phyloP scores from a whole-genome alignment of 192 early-diverging fungal genomes.

The Diversispora epigaea region DNA sequence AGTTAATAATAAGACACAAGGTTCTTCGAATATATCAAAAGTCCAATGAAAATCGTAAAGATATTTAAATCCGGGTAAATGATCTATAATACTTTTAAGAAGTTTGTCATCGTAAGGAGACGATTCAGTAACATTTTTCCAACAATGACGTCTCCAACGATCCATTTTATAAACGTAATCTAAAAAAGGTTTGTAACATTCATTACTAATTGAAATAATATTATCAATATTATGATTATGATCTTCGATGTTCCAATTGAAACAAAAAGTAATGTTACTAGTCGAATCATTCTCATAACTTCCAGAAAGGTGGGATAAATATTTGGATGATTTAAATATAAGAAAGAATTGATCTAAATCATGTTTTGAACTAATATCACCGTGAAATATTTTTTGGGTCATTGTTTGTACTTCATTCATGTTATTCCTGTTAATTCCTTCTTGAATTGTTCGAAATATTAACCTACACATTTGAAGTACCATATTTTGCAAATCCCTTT shows the following conservation, averaged over 20 bases:
- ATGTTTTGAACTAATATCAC: neutral
- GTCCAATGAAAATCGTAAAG: constrained; percentile 21
- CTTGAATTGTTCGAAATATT: neutral
- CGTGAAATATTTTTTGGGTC: constrained; percentile 1
- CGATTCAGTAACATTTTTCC: neutral
- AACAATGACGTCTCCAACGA: neutral
- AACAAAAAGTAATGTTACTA: neutral
- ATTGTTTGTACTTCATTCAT: neutral
- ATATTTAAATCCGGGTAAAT: constrained; percentile 9
- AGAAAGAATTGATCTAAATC: neutral
- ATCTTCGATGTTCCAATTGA: neutral
- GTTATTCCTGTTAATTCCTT: too few species aligned
- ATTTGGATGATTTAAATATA: neutral
- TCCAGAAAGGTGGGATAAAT: neutral
- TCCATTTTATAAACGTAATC: constrained; percentile 5
- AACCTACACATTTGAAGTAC: neutral
- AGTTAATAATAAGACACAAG: neutral
- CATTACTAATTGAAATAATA: neutral
- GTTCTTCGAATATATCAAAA: neutral
- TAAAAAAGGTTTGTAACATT: neutral
- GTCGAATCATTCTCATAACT: neutral
- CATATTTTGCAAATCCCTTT: constrained; percentile 5
- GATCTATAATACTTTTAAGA: neutral
- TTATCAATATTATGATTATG: neutral
- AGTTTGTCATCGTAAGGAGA: neutral